phyloP scores from a whole-genome alignment of 2,329 filamentous ascomycete genomes.

The Xylaria hypoxylon region DNA sequence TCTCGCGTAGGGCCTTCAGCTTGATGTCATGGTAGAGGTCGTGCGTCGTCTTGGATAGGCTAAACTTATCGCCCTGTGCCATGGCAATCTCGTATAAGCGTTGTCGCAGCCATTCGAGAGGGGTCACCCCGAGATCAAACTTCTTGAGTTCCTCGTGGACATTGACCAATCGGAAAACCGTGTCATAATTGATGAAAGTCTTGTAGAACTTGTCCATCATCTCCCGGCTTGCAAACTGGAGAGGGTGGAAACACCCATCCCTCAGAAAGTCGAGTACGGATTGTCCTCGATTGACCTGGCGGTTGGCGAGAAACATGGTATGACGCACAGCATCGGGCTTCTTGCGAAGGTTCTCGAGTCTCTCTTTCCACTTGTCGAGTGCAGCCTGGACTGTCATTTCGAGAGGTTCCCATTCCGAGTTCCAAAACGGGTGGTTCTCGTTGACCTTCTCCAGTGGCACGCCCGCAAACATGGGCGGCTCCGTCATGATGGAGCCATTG shows the following conservation, averaged over 20 bases:
- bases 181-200: slow-evolving; percentile 65
- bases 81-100: slow-evolving; percentile 63
- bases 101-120: slow-evolving; percentile 68
- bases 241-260: slow-evolving; percentile 65
- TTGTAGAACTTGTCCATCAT: slow-evolving; percentile 58
- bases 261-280: slow-evolving; percentile 65
- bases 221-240: slow-evolving; percentile 66
- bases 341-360: slow-evolving; percentile 52
- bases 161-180: slow-evolving; percentile 66
- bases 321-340: slow-evolving; percentile 48
- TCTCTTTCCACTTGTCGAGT: slow-evolving; percentile 62
- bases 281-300: slow-evolving; percentile 67
- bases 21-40: slow-evolving; percentile 69
- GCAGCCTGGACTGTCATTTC: slow-evolving; percentile 57
- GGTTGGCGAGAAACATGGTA: slow-evolving; percentile 65
- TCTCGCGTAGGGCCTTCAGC: slow-evolving; percentile 60
- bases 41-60: slow-evolving; percentile 62
- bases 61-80: slow-evolving; percentile 61
- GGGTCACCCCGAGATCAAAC: slow-evolving; percentile 64
- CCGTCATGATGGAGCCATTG: slow-evolving; percentile 62
- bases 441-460: slow-evolving; percentile 66
- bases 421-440: slow-evolving; percentile 66
- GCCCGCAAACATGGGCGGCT: slow-evolving; percentile 64
- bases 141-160: slow-evolving; percentile 65
- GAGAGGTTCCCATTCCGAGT: slow-evolving; percentile 63